These are phyloP conservation scores for Arachnomyces sp. DNA, from an alignment of 2,329 filamentous ascomycete genomes.

Conservation along the genomic window DNA sequence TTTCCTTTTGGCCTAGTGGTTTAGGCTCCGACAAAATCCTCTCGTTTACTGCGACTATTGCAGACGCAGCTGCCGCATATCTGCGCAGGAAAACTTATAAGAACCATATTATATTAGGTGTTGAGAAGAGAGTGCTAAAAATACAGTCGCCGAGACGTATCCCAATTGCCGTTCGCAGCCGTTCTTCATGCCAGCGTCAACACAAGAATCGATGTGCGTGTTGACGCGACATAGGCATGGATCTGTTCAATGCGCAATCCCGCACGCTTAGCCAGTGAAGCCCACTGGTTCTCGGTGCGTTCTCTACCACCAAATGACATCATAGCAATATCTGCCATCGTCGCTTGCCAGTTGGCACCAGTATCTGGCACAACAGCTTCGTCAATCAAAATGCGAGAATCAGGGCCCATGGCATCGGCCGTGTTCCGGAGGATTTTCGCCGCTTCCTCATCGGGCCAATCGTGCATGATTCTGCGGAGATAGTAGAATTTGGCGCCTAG, in stretches of 20 bases:
- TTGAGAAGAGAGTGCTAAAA: too few relatives aligned
- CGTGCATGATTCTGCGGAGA: slow-evolving; percentile 19
- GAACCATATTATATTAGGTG: too few relatives aligned
- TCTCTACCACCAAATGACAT: slow-evolving; percentile 8
- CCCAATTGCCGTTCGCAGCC: too few relatives aligned
- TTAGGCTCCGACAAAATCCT: too few relatives aligned
- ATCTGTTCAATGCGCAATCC: slow-evolving; percentile 14
- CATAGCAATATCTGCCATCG: slow-evolving; percentile 15
- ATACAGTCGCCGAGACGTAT: too few relatives aligned
- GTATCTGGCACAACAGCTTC: slow-evolving; percentile 36
- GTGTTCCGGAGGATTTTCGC: slow-evolving; percentile 19
- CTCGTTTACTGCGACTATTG: too few relatives aligned
- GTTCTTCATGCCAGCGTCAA: slow-evolving; percentile 6
- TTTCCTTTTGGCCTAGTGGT: too few relatives aligned
- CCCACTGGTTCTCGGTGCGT: slow-evolving; percentile 12
- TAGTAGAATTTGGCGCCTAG: slow-evolving; percentile 16
- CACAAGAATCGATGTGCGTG: slow-evolving; percentile 13
- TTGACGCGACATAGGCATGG: slow-evolving; percentile 13
- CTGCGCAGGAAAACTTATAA: too few relatives aligned
- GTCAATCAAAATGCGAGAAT: slow-evolving; percentile 37
- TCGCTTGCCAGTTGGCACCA: slow-evolving; percentile 20
- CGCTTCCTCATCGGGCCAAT: slow-evolving; percentile 18
- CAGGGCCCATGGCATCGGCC: slow-evolving; percentile 24
- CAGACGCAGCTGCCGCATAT: too few relatives aligned
- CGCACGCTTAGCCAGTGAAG: slow-evolving; percentile 8